Conservation (phyloP, 1,284 basidiomycete genomes). For the Blastosporella zonata region DNA sequence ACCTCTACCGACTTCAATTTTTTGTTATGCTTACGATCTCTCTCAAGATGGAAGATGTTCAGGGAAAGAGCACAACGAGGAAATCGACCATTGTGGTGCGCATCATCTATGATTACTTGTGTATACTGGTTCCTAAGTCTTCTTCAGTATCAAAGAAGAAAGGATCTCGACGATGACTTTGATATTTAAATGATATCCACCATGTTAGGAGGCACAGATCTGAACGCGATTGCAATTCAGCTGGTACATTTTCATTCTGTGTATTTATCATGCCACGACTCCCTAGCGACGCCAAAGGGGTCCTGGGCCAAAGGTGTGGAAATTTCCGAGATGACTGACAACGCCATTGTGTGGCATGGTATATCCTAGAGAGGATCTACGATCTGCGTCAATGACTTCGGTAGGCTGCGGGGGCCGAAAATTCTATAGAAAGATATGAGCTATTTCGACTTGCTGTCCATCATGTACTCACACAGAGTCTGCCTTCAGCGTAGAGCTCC, state of each 20-base stretch:
- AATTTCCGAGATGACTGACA: neutral
- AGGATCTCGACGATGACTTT: constrained; percentile 69
- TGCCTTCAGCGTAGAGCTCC: constrained; percentile 71
- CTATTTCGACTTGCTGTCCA: neutral
- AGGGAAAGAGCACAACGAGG: constrained; percentile 49
- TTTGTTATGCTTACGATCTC: neutral
- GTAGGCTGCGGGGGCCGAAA: constrained; percentile 52
- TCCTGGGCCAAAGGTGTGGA: constrained; percentile 1
- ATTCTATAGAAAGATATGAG: constrained; percentile 36
- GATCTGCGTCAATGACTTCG: constrained; percentile 9
- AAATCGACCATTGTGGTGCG: constrained; percentile 71
- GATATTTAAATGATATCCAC: constrained; percentile 42
- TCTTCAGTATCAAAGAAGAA: constrained; percentile 68
- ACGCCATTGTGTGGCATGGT: constrained; percentile 1
- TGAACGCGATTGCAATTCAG: neutral
- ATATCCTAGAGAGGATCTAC: constrained; percentile 7
- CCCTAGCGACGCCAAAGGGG: constrained; percentile 9
- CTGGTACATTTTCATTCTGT: neutral
- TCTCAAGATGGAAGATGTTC: constrained; percentile 62
- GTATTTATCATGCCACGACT: neutral
- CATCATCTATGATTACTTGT: constrained; percentile 14
- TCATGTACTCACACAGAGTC: constrained; percentile 54
- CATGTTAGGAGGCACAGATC: neutral
- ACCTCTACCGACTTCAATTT: constrained; percentile 2
- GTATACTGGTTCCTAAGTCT: neutral